Evolutionary conservation across 495 filamentous ascomycete species (phyloP).

Genomic region (Aspergillus taichungensis): DNA sequence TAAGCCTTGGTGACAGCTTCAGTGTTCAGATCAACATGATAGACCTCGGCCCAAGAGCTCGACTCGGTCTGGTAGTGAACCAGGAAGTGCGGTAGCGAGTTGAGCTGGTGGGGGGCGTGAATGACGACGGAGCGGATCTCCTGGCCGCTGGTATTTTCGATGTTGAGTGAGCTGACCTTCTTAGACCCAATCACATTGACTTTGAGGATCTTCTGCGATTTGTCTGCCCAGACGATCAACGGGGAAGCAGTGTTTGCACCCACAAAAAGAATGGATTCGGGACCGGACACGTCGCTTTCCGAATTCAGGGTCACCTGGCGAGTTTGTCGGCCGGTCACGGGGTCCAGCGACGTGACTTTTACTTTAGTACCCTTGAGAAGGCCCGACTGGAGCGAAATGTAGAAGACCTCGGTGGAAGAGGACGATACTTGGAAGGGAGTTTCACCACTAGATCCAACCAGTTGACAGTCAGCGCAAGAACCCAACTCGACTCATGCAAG

Average conservation of each 20-base stretch:
- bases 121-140: conserved; percentile 58
- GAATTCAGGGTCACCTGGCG: conserved; percentile 59
- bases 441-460: conserved; percentile 43
- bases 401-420: conserved; percentile 63
- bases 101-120: conserved; percentile 61
- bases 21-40: conserved; percentile 65
- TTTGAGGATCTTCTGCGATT: conserved; percentile 54
- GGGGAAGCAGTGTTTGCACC: conserved; percentile 78
- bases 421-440: conserved; percentile 71
- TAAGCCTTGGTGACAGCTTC: conserved; percentile 62
- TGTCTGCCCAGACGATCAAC: conserved; percentile 76
- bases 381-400: conserved; percentile 64
- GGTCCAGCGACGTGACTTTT: conserved; percentile 63
- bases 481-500: background rate
- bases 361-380: conserved; percentile 59
- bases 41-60: conserved; percentile 77
- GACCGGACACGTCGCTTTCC: conserved; percentile 59
- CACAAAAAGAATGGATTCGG: conserved; percentile 66
- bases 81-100: conserved; percentile 69
- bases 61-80: conserved; percentile 68
- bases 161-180: conserved; percentile 39
- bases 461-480: conserved; percentile 13
- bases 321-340: conserved; percentile 55
- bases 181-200: conserved; percentile 77
- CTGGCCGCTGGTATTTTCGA: conserved; percentile 45